A percentile compares a stretch with the other conserved stretches of the same genome.
Conservation (phyloP, 1,284 basidiomycete species). For the Moesziomyces globuligerus region DNA sequence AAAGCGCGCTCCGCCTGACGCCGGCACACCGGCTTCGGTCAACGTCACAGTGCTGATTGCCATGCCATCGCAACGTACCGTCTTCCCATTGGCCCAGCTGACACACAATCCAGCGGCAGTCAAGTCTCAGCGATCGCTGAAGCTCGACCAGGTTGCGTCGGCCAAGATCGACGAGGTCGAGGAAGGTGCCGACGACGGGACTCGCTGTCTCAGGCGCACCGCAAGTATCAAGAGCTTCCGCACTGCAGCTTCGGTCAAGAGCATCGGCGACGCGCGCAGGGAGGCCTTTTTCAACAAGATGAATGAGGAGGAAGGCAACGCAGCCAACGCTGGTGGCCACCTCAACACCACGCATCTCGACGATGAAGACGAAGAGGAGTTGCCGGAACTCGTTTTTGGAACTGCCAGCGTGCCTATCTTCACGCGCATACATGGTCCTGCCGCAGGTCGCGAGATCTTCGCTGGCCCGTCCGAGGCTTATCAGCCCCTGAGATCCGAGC, state of each 20-base stretch:
- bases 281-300: conserved; percentile 57
- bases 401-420: conserved; percentile 63
- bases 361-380: conserved; percentile 59
- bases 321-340: conserved; percentile 4
- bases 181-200: conserved; percentile 31
- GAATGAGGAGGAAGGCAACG: conserved; percentile 26
- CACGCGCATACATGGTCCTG: conserved; percentile 13
- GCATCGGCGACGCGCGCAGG: conserved; percentile 53
- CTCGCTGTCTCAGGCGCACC: conserved; percentile 38
- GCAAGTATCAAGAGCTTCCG: conserved; percentile 56
- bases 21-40: conserved; percentile 44
- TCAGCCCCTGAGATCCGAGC: conserved; percentile 40
- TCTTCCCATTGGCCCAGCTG: conserved; percentile 39
- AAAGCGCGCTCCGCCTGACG: conserved; percentile 11
- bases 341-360: conserved; percentile 22
- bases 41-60: conserved; percentile 61
- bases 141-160: conserved; percentile 16
- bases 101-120: conserved; percentile 15
- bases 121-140: conserved; percentile 27
- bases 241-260: conserved; percentile 43
- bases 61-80: conserved; percentile 59
- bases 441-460: conserved; percentile 19
- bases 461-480: conserved; percentile 27
- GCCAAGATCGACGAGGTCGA: conserved; percentile 48
- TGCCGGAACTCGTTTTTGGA: conserved; percentile 62